phyloP scores from a whole-genome alignment of 2,329 filamentous ascomycete species.

The Neopestalotiopsis rosae region DNA sequence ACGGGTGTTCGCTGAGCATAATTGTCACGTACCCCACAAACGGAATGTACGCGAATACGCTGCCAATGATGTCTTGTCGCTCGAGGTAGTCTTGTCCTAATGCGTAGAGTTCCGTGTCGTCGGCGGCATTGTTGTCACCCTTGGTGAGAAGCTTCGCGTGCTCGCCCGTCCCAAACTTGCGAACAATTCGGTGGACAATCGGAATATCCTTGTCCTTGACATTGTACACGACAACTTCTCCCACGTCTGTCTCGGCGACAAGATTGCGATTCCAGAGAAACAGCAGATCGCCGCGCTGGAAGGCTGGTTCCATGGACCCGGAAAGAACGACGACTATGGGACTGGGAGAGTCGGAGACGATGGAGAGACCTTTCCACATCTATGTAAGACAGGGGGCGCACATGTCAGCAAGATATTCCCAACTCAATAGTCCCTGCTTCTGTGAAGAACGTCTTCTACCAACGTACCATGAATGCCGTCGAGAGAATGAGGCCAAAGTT shows the following conservation, averaged over 20 bases:
- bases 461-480: slow-evolving; percentile 84
- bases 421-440: not conserved
- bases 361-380: slow-evolving; percentile 88
- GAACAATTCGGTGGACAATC: slow-evolving; percentile 91
- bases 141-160: slow-evolving; percentile 86
- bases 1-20: slow-evolving; percentile 91
- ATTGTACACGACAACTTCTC: slow-evolving; percentile 72
- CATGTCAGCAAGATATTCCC: slow-evolving; percentile 23
- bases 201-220: slow-evolving; percentile 94
- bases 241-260: slow-evolving; percentile 58
- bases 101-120: slow-evolving; percentile 91
- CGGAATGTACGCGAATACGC: slow-evolving; percentile 88
- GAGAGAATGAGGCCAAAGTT: slow-evolving; percentile 92
- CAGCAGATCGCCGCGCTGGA: slow-evolving; percentile 77
- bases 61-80: slow-evolving; percentile 90
- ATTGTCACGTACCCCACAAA: slow-evolving; percentile 98
- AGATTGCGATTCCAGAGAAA: slow-evolving; percentile 78
- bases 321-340: slow-evolving; percentile 86
- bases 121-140: slow-evolving; percentile 93
- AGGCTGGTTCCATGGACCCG: slow-evolving; percentile 84
- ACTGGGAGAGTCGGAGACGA: slow-evolving; percentile 75
- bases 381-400: slow-evolving; percentile 29
- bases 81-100: slow-evolving; percentile 85
- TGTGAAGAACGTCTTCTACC: not conserved
- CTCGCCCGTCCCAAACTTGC: slow-evolving; percentile 69